Evolutionary conservation across 2,329 filamentous ascomycete species (phyloP), one percentile per base, ranked within the genome.

Genomic region (Bimuria novae-zelandiae): DNA sequence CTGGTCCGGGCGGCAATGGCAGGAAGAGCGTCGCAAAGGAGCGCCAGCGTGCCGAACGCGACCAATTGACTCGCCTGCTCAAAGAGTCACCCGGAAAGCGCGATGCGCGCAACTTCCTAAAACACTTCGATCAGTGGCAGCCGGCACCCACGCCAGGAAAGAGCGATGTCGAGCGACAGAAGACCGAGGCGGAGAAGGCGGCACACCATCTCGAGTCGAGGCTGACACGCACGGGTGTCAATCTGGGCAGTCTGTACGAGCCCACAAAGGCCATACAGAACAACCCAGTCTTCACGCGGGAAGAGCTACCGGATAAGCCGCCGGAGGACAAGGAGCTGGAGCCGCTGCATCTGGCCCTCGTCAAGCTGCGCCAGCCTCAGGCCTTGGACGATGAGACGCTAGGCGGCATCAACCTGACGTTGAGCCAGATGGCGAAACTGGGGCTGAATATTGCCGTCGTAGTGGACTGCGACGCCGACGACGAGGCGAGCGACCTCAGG

Each of bases 1-100:
- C 32, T 17, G 58, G 61, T 17, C 40, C 47, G 6, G 14, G 22
- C n/a, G 56, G 50, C 60, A 52, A 62, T 46, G 49, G 63, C 10
- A 61, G 57, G 39, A 62, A 61, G 37, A 70, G 65, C 57, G 63
- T 64, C 3, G 67, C 67, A 14, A 73, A 72, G 60, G 68, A 69
- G 57, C 64, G 69, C 29, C 70, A 72, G 52, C 69, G 69, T 30
- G 68, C 69, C 33, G 69, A 74, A 52, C 70, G 71, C 46, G 63
- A 72, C 42, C 65, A 72, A 59, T 60, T 74, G 64, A 72, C 69
- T 17, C 67, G 67, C 25, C 58, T 97, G 3, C 80, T 99, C 27
- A 90, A 90, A 66, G 91, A 92, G 16, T 91, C 92, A 10, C 89
- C 92, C 5, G 97, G 93, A 0, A 96, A 92, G 75, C 86, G 94